Evolutionary conservation across 345 rosid genomes (phyloP).

Genomic region (Turnera subulata): DNA sequence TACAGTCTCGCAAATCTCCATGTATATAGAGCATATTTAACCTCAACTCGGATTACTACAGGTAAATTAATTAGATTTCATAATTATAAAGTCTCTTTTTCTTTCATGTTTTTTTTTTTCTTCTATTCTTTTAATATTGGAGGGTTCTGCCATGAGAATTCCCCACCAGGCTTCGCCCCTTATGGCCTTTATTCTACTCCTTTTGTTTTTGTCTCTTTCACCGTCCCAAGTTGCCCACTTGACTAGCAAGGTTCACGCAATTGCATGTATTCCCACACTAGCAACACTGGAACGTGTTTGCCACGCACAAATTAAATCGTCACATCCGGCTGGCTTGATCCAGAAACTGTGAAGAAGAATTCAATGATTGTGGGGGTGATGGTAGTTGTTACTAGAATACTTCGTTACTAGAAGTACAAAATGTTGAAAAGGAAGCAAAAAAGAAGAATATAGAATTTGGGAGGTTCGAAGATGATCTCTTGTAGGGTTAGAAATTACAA

Average conservation of each 20-base stretch:
- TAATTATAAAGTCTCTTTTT: too few species aligned
- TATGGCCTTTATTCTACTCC: neutral
- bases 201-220: constrained; percentile 22
- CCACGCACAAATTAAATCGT: neutral
- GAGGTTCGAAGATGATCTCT: constrained; percentile 23
- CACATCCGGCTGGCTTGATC: neutral
- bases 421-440: too few species aligned
- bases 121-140: constrained; percentile 7
- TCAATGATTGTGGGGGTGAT: neutral
- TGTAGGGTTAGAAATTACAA: too few species aligned
- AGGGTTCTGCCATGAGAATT: constrained; percentile 9
- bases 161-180: neutral
- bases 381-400: too few species aligned
- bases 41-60: too few species aligned
- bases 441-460: neutral
- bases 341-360: neutral
- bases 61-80: too few species aligned
- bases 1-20: too few species aligned
- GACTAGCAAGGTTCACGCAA: neutral
- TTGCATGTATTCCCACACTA: too few species aligned
- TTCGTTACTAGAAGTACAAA: too few species aligned
- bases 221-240: neutral
- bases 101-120: neutral
- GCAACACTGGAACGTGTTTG: neutral
- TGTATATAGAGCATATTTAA: too few species aligned